These are phyloP conservation scores for Cajanus cajan DNA, from an alignment of 306 rosid species.

Conservation along the genomic window DNA sequence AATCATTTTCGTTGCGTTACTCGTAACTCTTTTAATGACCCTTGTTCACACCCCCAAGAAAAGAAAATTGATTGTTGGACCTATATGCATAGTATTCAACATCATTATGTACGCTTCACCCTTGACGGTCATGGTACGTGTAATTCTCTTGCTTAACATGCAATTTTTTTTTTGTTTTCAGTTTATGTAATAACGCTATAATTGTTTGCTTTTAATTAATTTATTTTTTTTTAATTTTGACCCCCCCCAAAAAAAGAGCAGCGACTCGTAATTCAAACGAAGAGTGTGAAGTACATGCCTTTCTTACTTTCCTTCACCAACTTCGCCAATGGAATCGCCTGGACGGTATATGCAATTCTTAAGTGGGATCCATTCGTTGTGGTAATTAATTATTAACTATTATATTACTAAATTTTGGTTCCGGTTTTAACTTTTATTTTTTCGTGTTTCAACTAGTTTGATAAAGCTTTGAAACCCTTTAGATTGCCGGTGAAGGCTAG, in stretches of 20 bases:
- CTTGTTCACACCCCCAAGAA: conserved; percentile 22
- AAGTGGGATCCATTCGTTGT: conserved; percentile 57
- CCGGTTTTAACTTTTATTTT: too few relatives aligned
- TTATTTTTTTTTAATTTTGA: neutral
- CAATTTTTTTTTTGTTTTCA: neutral
- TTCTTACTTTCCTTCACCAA: conserved; percentile 62
- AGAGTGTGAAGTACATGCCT: conserved; percentile 94
- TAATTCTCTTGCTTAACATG: neutral
- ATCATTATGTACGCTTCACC: conserved; percentile 79
- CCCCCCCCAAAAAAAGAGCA: conserved; percentile 21
- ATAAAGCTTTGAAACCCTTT: too few relatives aligned
- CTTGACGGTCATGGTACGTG: conserved; percentile 76
- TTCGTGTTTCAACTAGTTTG: neutral
- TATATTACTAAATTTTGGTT: too few relatives aligned
- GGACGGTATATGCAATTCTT: conserved; percentile 62
- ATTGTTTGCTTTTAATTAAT: neutral
- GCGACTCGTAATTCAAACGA: conserved; percentile 61
- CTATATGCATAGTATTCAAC: conserved; percentile 59
- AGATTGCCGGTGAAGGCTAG: too few relatives aligned
- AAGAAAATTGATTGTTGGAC: conserved; percentile 49
- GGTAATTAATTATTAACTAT: conserved; percentile 43
- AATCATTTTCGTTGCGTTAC: conserved; percentile 25
- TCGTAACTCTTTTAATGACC: conserved; percentile 34
- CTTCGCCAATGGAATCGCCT: conserved; percentile 55
- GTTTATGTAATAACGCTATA: neutral